Percentiles rank a stretch among this genome's conserved stretches.
phyloP scores from a whole-genome alignment of 495 filamentous ascomycete species.

The Lophiotrema nucula region DNA sequence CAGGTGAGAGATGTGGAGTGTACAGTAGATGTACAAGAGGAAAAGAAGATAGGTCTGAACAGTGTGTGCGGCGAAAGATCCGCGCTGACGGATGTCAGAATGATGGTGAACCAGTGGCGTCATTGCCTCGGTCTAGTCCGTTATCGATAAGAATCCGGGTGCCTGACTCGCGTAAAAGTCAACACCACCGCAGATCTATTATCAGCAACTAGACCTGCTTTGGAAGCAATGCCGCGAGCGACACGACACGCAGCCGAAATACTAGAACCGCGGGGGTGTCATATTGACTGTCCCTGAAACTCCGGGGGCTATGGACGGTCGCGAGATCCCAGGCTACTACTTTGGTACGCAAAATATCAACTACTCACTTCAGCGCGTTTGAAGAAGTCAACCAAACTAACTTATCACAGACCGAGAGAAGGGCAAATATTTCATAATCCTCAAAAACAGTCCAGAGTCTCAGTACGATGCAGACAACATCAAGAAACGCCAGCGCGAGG shows the following conservation, averaged over 20 bases:
- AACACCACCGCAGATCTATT: neutral
- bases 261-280: too few relatives aligned
- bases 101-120: slow-evolving; percentile 14
- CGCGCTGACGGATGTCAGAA: slow-evolving; percentile 4
- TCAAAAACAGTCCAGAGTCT: slow-evolving; percentile 48
- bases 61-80: neutral
- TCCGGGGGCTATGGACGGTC: slow-evolving; percentile 40
- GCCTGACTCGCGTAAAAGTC: slow-evolving; percentile 6
- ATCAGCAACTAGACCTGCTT: too few relatives aligned
- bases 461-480: slow-evolving; percentile 52
- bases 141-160: slow-evolving; percentile 20
- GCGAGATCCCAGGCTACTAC: slow-evolving; percentile 50
- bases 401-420: slow-evolving; percentile 49
- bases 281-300: too few relatives aligned
- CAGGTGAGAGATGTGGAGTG: neutral
- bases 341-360: slow-evolving; percentile 46
- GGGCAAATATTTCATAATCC: slow-evolving; percentile 59
- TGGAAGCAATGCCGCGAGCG: too few relatives aligned
- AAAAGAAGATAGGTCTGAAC: neutral
- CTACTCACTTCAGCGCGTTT: too few relatives aligned
- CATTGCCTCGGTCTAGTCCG: slow-evolving; percentile 14
- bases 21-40: neutral
- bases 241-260: too few relatives aligned
- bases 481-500: slow-evolving; percentile 43
- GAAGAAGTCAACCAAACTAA: neutral